Base-by-base conservation (phyloP, 768 basidiomycete genomes). In the Hypsizygus marmoreus region DNA sequence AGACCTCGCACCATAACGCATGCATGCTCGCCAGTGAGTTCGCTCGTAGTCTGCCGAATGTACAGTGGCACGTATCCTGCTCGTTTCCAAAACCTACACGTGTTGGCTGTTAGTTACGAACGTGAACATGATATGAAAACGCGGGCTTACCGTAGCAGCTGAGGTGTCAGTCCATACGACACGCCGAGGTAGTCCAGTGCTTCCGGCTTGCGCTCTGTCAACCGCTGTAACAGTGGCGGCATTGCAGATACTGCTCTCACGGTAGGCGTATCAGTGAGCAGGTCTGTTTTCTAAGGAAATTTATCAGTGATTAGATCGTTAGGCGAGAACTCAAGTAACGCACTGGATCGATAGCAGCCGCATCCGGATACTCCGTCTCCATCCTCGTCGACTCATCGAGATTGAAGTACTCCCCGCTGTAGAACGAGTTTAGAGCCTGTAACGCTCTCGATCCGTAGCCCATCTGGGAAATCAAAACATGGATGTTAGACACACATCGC, bases 11-110 rank as follows among this genome's bases (percentile, higher is more conserved):
- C 80, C 97, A 99, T 98, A 26, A 97, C 86, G 60, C 93, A 95
- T 0, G 91, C 90, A 61, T 97, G 88, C 67, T 99, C 97, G 29
- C 97, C 97, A 0, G 97, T 99, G 40, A 98, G 75, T 57, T 97
- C 94, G 62, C 92, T 97, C 47, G 85, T 76, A 4, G 93, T 95
- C 67, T 98, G 97, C 23, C 95, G 84, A 24, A 98, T 67, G 59
- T 98, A 98, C 11, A 98, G 73, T 0, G 97, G 97, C 0, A 91
- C 79, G 62, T 88, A 99, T 10, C 91, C 89, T 1, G 86, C 84
- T 16, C 92, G 81, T 67, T 98, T 98, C 97, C 97, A 98, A 73
- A 98, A 99, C 50, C 91, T 77, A 37, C 11, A 12, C 11, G 38
- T 19, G 8, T 16, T n/a, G n/a, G n/a, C n/a, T n/a, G n/a, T n/a